Percentiles rank a stretch among this genome's conserved stretches.
These are phyloP conservation scores for Cladosporium sp. DNA, from an alignment of 2,329 filamentous ascomycete species.

Conservation along the genomic window DNA sequence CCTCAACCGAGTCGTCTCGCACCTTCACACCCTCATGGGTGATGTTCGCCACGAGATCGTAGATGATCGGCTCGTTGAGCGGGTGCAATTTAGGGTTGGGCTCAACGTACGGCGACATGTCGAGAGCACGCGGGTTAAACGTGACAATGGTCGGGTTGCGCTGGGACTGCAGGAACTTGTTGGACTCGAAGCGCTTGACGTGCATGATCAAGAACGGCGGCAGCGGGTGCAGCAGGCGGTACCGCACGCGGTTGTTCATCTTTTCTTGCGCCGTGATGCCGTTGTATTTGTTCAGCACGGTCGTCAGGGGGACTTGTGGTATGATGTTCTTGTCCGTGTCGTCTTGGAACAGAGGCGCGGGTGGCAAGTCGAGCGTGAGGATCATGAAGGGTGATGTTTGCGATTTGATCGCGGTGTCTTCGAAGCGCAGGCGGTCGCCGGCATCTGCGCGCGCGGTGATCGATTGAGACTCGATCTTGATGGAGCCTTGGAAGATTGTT, in stretches of 20 bases:
- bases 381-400: slow-evolving; percentile 79
- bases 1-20: slow-evolving; percentile 75
- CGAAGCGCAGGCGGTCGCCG: slow-evolving; percentile 82
- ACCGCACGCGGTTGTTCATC: slow-evolving; percentile 78
- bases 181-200: slow-evolving; percentile 92
- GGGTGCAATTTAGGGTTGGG: slow-evolving; percentile 68
- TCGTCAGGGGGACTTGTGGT: slow-evolving; percentile 77
- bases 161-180: slow-evolving; percentile 86
- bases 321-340: slow-evolving; percentile 94
- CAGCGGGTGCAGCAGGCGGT: slow-evolving; percentile 81
- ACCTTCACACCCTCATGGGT: slow-evolving; percentile 76
- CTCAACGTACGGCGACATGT: slow-evolving; percentile 87
- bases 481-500: slow-evolving; percentile 83
- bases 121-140: slow-evolving; percentile 77
- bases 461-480: slow-evolving; percentile 87
- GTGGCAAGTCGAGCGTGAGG: slow-evolving; percentile 84
- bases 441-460: slow-evolving; percentile 88
- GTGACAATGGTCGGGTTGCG: slow-evolving; percentile 98
- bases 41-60: slow-evolving; percentile 93
- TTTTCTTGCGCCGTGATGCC: slow-evolving; percentile 82
- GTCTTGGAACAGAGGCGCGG: slow-evolving; percentile 92
- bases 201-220: slow-evolving; percentile 90
- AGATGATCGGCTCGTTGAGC: slow-evolving; percentile 77
- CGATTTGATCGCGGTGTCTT: slow-evolving; percentile 72
- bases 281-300: slow-evolving; percentile 87